phyloP scores from a whole-genome alignment of 768 basidiomycete species.

The Stropharia rugosoannulata region DNA sequence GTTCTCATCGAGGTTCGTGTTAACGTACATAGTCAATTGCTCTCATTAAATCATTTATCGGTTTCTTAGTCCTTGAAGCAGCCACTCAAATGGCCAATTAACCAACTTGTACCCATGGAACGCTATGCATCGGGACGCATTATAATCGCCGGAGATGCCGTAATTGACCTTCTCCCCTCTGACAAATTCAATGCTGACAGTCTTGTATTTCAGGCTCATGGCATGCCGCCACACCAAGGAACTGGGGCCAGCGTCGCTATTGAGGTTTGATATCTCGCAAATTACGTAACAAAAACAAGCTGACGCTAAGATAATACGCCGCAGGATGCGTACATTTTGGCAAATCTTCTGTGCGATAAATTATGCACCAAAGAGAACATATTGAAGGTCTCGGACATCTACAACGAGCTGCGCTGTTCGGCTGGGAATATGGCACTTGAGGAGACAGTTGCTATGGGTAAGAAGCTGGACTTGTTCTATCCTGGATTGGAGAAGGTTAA shows the following conservation, averaged over 20 bases:
- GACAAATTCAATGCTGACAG: neutral
- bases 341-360: neutral
- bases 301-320: neutral
- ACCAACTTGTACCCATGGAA: neutral
- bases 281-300: neutral
- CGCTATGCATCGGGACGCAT: neutral
- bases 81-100: conserved; percentile 3
- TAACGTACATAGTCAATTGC: no score
- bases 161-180: neutral
- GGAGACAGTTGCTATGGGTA: neutral
- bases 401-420: neutral
- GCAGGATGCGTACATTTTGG: conserved; percentile 3
- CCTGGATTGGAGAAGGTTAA: neutral
- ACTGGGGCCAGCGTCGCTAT: conserved; percentile 1
- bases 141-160: conserved; percentile 1
- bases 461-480: neutral
- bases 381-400: neutral
- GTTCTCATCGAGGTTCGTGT: neutral
- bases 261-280: neutral
- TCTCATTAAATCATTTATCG: neutral
- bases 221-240: conserved; percentile 4
- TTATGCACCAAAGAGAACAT: neutral
- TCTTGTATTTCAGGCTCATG: neutral
- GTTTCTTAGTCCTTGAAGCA: neutral
- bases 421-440: conserved; percentile 1